A percentile compares a stretch with the other conserved stretches of the same genome.
Conservation (phyloP, 495 filamentous ascomycete genomes). For the Hyaloscypha hepaticicola region DNA sequence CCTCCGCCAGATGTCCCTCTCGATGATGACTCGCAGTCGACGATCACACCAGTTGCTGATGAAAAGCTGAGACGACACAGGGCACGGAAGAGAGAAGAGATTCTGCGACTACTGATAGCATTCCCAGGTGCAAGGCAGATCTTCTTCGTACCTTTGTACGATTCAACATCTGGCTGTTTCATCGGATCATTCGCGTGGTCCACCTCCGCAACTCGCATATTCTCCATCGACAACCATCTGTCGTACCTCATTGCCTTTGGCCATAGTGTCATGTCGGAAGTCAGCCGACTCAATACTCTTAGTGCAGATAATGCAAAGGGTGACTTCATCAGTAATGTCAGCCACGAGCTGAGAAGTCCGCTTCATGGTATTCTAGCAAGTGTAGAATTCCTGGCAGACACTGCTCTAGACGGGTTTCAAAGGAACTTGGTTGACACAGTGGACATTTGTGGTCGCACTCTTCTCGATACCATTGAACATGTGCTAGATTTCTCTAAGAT, state of each 20-base stretch:
- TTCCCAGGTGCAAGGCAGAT: constrained; percentile 23
- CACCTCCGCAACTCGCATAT: constrained; percentile 38
- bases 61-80: constrained; percentile 21
- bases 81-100: constrained; percentile 11
- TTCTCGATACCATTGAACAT: constrained; percentile 74
- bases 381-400: constrained; percentile 62
- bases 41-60: constrained; percentile 23
- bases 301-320: constrained; percentile 52
- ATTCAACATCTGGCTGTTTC: constrained; percentile 21
- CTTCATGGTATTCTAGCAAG: constrained; percentile 58
- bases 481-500: constrained; percentile 65
- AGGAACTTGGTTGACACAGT: constrained; percentile 59
- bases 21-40: constrained; percentile 6
- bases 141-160: constrained; percentile 22
- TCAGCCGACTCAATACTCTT: constrained; percentile 49
- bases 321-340: constrained; percentile 68
- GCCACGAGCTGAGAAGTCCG: constrained; percentile 76
- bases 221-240: constrained; percentile 49
- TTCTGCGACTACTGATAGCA: constrained; percentile 10
- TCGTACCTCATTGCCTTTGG: constrained; percentile 52
- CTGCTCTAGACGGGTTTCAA: constrained; percentile 48
- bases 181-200: constrained; percentile 57
- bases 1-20: neutral
- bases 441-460: constrained; percentile 66
- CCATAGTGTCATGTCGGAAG: constrained; percentile 52